Base-by-base conservation (phyloP, 352 stramenopile species). In the Globisporangium orthogonon region DNA sequence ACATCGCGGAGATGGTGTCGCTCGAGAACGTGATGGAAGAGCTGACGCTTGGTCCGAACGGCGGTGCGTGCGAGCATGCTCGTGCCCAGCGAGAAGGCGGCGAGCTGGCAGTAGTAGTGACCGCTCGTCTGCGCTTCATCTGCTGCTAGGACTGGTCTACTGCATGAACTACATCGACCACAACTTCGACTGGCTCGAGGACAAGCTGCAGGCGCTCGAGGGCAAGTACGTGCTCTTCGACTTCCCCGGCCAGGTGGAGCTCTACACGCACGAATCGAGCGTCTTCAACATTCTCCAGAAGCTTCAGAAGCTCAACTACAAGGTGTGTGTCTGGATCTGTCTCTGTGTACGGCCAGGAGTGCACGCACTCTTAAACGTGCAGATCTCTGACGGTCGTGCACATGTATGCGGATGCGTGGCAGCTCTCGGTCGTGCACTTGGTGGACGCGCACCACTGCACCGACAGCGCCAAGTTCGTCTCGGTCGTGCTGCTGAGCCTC, bases 101-200 rank as follows among this genome's bases (percentile, higher is more conserved):
- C 39, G 13, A 54, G 7, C 2, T 41, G 10, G 7, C 2, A 14
- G 18, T 44, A 33, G 41, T 13, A 13, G 17, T 39, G 30, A 31
- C 29, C 23, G 23, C 23, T 23, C 23, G 29, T 33, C 7, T 44
- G 23, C 23, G 23, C 23, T 14, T 40, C 50, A 4, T 23, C 3
- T 53, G 30, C 37, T 41, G 37, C 37, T 54, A 92, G 83, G 83
- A 13, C 76, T 99, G 13, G 84, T 99, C 14, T 99, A 99, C 68
- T 99, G 97, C 70, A 99, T 99, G 95, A 96, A 99, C 71, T 99
- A 98, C 73, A 86, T 99, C 11, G 69, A 98, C 48, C 74, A 97
- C 52, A 98, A 99, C 75, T 91, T 99, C 54, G 96, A 99, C 62
- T 99, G 97, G 97, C 76, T 99, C 11, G 76, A 98, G 58, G 93